Base-by-base conservation (phyloP, 1,139 yeast species). In the Saccharomyces uvarum region DNA sequence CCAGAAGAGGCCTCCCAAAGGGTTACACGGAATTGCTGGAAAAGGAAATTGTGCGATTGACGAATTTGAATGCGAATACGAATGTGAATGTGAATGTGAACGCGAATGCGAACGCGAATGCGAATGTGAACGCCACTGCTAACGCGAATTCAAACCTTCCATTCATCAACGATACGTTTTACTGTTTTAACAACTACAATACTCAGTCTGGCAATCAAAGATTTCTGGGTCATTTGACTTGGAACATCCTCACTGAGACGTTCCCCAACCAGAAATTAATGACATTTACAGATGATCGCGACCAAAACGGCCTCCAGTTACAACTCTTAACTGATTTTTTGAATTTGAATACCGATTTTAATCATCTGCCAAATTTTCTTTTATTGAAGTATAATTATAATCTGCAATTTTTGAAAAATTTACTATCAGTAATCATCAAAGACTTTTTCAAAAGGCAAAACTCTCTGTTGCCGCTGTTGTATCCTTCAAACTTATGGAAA, bases 1-100 rank as follows among this genome's bases (percentile, higher is more conserved):
- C 89, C 0, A 75, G 95, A 66, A 74, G 89, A 56, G 86, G 89
- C 1, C 83, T 84, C 58, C 89, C 90, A 2, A 82, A 83, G 63
- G 89, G 90, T 0, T 85, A 86, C 63, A 86, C 95, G 0, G 88
- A 84, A 67, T 82, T 82, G 63, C 71, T 86, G 58, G 95, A 86
- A 64, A 77, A 75, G 54, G 82, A 80, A 63, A 74, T 86, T 46
- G 77, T 80, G 48, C 77, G 77, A 28, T 70, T 86, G 54, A 90
- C 86, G 64, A 79, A 81, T 27, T n/a, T 60, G 49, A 13, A 32
- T 14, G n/a, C 14, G 13, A 13, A 14, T 5, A 6, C 5, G 11
- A 32, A 6, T 13, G 41, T 6, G 41, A 32, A 11, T 13, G 41
- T 11, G 11, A 42, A n/a, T 4, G 6, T 6, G 14, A 8, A 5